These are phyloP conservation scores for Angophora floribunda DNA, from an alignment of 345 rosid genomes.

Conservation along the genomic window DNA sequence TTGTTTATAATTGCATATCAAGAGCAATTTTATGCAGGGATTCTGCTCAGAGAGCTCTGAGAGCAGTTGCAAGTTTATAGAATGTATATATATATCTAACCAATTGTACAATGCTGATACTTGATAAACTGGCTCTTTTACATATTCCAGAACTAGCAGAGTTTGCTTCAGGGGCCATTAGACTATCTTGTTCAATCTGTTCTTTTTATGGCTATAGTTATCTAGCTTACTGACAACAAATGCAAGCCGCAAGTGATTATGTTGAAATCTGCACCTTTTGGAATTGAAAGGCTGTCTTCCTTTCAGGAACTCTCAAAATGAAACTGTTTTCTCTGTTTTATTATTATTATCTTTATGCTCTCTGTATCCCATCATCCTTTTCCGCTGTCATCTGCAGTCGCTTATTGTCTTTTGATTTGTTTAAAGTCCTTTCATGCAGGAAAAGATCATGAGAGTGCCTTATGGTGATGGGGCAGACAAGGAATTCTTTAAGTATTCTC, in stretches of 20 bases:
- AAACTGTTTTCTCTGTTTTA: background rate
- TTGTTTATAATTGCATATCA: background rate
- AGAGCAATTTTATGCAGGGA: background rate
- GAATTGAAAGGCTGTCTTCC: background rate
- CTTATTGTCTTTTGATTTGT: background rate
- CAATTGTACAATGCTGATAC: background rate
- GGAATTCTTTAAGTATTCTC: slow-evolving; percentile 69
- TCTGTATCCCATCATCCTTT: background rate
- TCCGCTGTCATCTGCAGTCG: background rate
- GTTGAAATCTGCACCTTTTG: background rate
- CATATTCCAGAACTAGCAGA: background rate
- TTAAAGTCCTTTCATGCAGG: slow-evolving; percentile 30
- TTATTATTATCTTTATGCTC: background rate
- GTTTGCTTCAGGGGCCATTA: background rate
- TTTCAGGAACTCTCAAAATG: background rate
- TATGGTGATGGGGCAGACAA: slow-evolving; percentile 73
- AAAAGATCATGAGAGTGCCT: slow-evolving; percentile 89
- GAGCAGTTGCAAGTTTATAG: background rate
- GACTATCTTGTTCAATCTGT: background rate
- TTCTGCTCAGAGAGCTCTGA: background rate
- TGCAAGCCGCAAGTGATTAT: background rate
- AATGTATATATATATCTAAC: background rate
- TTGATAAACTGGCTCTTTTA: background rate
- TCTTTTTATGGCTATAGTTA: background rate
- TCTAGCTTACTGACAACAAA: background rate